These are phyloP conservation scores for Penicillium palitans DNA, from an alignment of 2,329 filamentous ascomycete genomes.

Conservation along the genomic window DNA sequence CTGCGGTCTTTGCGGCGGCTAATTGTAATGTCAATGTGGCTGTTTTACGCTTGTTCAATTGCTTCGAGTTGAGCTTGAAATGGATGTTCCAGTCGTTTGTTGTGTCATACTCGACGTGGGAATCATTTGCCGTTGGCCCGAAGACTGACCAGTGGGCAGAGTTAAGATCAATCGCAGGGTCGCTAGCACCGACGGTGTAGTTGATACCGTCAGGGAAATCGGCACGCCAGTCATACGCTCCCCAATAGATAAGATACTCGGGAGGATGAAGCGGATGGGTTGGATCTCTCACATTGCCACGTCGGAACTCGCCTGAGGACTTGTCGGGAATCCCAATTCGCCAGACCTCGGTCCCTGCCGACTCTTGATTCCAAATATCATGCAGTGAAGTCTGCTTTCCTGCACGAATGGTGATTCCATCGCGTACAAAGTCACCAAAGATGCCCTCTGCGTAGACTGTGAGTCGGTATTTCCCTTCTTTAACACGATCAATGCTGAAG, in stretches of 20 bases:
- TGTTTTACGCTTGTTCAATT: constrained; percentile 45
- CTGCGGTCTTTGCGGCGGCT: constrained; percentile 62
- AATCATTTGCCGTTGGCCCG: constrained; percentile 45
- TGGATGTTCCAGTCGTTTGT: constrained; percentile 61
- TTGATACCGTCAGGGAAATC: constrained; percentile 62
- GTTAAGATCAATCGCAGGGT: constrained; percentile 56
- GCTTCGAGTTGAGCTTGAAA: constrained; percentile 50
- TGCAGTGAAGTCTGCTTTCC: constrained; percentile 41
- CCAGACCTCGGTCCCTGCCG: constrained; percentile 60
- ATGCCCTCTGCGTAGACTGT: constrained; percentile 64
- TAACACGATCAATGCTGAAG: constrained; percentile 56
- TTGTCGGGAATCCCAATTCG: constrained; percentile 64
- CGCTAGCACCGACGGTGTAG: constrained; percentile 58
- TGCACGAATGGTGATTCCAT: constrained; percentile 50
- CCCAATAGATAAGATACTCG: constrained; percentile 65
- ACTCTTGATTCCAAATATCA: constrained; percentile 56
- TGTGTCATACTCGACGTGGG: constrained; percentile 43
- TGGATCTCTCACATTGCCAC: constrained; percentile 54
- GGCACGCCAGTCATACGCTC: constrained; percentile 57
- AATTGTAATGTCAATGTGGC: constrained; percentile 65
- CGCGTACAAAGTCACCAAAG: constrained; percentile 61
- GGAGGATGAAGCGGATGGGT: constrained; percentile 54
- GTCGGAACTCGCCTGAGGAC: constrained; percentile 60
- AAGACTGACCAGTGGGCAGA: constrained; percentile 68
- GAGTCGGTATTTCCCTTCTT: constrained; percentile 60